Percentiles rank a stretch among this genome's conserved stretches.
Conservation (phyloP, 2,329 filamentous ascomycete species). For the Aspergillus bombycis region DNA sequence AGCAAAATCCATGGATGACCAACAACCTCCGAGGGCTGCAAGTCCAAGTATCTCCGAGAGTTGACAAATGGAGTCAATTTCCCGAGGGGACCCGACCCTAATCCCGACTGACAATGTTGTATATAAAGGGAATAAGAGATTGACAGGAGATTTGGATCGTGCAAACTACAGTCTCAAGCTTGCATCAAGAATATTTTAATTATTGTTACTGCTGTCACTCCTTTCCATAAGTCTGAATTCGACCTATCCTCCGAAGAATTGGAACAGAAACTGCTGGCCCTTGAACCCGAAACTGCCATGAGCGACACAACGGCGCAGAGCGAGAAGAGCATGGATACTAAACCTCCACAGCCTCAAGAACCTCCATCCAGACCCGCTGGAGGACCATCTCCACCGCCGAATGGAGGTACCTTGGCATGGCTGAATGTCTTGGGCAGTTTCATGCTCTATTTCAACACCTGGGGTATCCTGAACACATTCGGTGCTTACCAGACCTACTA, state of each 20-base stretch:
- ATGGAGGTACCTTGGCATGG: neutral
- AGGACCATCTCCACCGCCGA: neutral
- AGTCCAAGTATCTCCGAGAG: neutral
- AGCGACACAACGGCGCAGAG: neutral
- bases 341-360: neutral
- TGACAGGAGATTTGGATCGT: neutral
- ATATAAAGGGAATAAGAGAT: neutral
- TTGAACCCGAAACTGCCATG: neutral
- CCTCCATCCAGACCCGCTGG: neutral
- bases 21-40: neutral
- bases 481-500: slow-evolving; percentile 7
- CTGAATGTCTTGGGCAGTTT: neutral
- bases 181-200: neutral
- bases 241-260: accelerated
- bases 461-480: slow-evolving; percentile 6
- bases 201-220: neutral
- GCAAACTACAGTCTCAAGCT: neutral
- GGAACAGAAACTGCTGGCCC: neutral
- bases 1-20: neutral
- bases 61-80: neutral
- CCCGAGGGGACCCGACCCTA: neutral
- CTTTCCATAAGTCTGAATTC: neutral
- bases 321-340: neutral
- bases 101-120: neutral
- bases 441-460: neutral